Percentiles rank a stretch among this genome's conserved stretches.
phyloP scores from a whole-genome alignment of 1,284 basidiomycete genomes.

The Fomitopsis pinicola region DNA sequence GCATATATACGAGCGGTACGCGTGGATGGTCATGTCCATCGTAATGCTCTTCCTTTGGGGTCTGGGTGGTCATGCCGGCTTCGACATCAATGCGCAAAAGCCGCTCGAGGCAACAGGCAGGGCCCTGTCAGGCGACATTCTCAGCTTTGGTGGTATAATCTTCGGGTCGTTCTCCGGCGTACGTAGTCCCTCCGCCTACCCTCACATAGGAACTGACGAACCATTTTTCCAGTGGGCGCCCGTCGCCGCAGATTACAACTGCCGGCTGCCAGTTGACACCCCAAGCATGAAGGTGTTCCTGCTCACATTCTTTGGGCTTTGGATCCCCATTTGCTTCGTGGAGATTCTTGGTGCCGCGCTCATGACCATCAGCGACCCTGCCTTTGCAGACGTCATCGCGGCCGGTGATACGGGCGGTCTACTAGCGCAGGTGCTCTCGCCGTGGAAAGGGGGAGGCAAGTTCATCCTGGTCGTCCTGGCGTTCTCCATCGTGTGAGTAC shows the following conservation, averaged over 20 bases:
- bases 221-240: conserved; percentile 35
- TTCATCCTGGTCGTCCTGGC: conserved; percentile 58
- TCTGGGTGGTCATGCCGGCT: conserved; percentile 47
- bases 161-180: conserved; percentile 50
- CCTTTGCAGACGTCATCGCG: conserved; percentile 45
- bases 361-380: conserved; percentile 50
- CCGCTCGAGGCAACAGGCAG: conserved; percentile 41
- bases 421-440: conserved; percentile 37
- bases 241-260: conserved; percentile 54
- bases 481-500: conserved; percentile 44
- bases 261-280: conserved; percentile 43
- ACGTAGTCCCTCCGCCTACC: conserved; percentile 13
- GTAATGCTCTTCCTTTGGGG: conserved; percentile 56
- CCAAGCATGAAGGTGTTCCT: conserved; percentile 45
- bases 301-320: conserved; percentile 54
- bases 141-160: conserved; percentile 56
- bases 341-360: conserved; percentile 52
- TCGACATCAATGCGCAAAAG: conserved; percentile 42
- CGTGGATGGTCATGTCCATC: conserved; percentile 54
- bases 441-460: conserved; percentile 49
- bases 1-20: conserved; percentile 57
- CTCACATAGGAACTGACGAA: neutral
- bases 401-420: conserved; percentile 47
- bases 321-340: conserved; percentile 51
- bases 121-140: conserved; percentile 40